Base-by-base conservation (phyloP, 129 eudicot species). In the Centaurea solstitialis region DNA sequence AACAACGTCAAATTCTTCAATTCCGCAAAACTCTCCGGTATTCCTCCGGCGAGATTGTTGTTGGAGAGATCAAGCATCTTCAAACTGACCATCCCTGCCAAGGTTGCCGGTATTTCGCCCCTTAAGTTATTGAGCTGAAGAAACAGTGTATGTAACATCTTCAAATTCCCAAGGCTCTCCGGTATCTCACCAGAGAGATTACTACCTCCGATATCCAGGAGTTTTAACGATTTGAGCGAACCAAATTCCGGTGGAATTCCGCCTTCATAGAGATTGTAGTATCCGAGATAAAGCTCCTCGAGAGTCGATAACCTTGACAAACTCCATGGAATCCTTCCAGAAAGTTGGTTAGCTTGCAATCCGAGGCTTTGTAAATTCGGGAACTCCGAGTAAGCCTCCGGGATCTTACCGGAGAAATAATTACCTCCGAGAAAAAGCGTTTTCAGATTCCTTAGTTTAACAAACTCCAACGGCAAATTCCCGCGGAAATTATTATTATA, bases 221-320 rank as follows among this genome's bases (percentile, higher is more conserved):
- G 39, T 5, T 69, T 47, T 11, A 95, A 80, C 28, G 86, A 43
- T 1, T 71, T 81, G 8, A 93, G 59, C 1, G 43, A 61, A 39
- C 98, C 98, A 4, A 95, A 82, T 62, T 95, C 98, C 26, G 87
- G 80, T 20, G 99, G 99, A 1, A 95, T 86, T 0, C 99, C 99
- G 3, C 97, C 97, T 9, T 64, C 50, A 22, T 81, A 95, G 4
- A 37, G 26, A 69, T 95, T 95, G 45, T 0, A 91, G 66, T 93
- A 95, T 0, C 99, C 98, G 0, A 95, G 53, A 71, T 68, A 85
- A 0, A 95, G 87, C 41, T 81, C 82, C 9, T 79, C 76, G 0
- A 95, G 85, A 2, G 73, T 83, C 43, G 87, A 76, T 43, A 95
- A 68, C 61, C 59, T 30, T 3, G 90, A 84, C 40, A 95, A 40